Percentiles rank a stretch among this genome's conserved stretches.
These are phyloP conservation scores for Salvia sclarea DNA, from an alignment of 305 asterid species.

Conservation along the genomic window DNA sequence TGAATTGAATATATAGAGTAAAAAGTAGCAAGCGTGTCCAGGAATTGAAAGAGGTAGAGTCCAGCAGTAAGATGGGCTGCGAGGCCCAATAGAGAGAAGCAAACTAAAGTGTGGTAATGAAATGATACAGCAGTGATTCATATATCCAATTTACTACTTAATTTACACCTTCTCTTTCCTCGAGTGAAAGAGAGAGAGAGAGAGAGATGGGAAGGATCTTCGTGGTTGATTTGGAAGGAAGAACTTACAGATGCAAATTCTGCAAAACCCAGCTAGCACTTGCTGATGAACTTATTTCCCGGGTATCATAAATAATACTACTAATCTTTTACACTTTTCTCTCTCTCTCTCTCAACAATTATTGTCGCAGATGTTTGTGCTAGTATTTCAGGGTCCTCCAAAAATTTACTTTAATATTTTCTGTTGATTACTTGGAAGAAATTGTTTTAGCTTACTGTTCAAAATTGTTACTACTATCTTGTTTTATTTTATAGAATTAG, in stretches of 20 bases:
- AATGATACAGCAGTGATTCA: no score
- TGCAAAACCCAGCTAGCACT: slow-evolving; percentile 76
- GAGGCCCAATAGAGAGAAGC: not conserved
- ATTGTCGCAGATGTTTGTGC: not conserved
- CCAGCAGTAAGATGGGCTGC: not conserved
- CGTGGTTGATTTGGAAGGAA: slow-evolving; percentile 74
- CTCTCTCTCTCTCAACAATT: not conserved
- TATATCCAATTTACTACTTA: not conserved
- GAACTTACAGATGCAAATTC: slow-evolving; percentile 74
- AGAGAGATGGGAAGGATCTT: slow-evolving; percentile 76
- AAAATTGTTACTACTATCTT: no score
- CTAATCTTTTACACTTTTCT: no score
- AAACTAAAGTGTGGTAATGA: not conserved
- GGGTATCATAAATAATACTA: slow-evolving; percentile 45
- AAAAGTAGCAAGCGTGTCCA: no score
- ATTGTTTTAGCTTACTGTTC: no score
- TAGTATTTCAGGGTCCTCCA: not conserved
- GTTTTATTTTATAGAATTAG: slow-evolving; percentile 2
- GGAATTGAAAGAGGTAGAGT: no score
- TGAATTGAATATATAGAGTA: no score
- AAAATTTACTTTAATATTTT: no score
- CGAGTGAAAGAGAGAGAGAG: slow-evolving; percentile 8
- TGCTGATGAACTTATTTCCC: slow-evolving; percentile 59
- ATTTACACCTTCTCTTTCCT: no score
- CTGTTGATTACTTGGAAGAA: no score